Percentiles rank a stretch among this genome's conserved stretches.
These are phyloP conservation scores for Pneumocystis murina DNA, from an alignment of 1,139 yeast species.

Conservation along the genomic window DNA sequence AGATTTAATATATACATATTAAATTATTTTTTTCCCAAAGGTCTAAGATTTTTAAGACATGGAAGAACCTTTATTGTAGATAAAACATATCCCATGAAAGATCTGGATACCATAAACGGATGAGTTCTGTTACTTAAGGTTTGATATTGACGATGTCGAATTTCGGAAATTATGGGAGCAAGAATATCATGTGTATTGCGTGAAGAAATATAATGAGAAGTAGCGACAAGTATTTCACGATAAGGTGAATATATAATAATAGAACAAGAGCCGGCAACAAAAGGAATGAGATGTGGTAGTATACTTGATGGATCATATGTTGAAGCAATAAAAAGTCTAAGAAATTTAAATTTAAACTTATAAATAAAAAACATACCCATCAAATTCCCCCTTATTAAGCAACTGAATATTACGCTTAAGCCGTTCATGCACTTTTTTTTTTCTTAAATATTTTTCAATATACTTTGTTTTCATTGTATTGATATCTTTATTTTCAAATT, in stretches of 20 bases:
- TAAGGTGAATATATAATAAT: conserved; percentile 65
- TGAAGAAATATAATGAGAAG: conserved; percentile 46
- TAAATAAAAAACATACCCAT: conserved; percentile 31
- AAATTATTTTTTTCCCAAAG: neutral
- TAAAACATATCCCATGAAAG: conserved; percentile 80
- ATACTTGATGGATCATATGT: conserved; percentile 56
- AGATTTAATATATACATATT: neutral
- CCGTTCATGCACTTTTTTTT: conserved; percentile 43
- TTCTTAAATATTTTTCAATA: conserved; percentile 52
- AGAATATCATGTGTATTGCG: conserved; percentile 48
- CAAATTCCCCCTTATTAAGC: conserved; percentile 48
- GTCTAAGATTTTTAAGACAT: neutral
- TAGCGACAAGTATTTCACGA: conserved; percentile 62
- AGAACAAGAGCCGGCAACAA: conserved; percentile 77
- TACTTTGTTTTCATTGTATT: conserved; percentile 43
- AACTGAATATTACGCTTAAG: conserved; percentile 31
- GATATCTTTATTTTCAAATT: conserved; percentile 32
- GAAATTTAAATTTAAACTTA: neutral
- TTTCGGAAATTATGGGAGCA: conserved; percentile 72
- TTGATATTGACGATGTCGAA: conserved; percentile 75
- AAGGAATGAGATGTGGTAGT: conserved; percentile 45
- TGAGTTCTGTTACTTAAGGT: conserved; percentile 89
- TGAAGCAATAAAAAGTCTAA: conserved; percentile 43
- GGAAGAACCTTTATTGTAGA: conserved; percentile 75
- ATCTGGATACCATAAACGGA: conserved; percentile 86